These are phyloP conservation scores for Galerina sulciceps DNA, from an alignment of 768 basidiomycete genomes.

Conservation along the genomic window DNA sequence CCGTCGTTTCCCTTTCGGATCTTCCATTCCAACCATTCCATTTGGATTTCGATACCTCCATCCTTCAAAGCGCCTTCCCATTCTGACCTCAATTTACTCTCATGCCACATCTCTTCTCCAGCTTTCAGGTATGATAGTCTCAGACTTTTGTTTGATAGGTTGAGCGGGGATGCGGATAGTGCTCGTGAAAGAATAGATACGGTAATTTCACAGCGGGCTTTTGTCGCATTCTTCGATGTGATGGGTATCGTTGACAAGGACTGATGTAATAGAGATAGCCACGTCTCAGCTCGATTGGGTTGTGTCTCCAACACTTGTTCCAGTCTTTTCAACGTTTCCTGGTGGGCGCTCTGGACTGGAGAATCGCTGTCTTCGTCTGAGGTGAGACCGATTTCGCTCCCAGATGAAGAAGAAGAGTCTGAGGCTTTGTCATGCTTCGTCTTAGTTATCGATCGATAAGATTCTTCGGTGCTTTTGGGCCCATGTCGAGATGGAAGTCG, in stretches of 20 bases:
- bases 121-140: conserved; percentile 70
- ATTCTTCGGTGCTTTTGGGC: conserved; percentile 32
- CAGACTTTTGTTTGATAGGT: conserved; percentile 51
- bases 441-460: conserved; percentile 55
- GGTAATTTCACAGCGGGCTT: conserved; percentile 72
- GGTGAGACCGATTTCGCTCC: conserved; percentile 32
- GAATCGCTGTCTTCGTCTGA: conserved; percentile 41
- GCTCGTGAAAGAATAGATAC: conserved; percentile 72
- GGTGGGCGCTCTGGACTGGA: conserved; percentile 52
- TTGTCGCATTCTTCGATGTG: conserved; percentile 68
- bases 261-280: conserved; percentile 68
- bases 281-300: conserved; percentile 57
- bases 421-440: conserved; percentile 33
- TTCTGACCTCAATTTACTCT: conserved; percentile 55
- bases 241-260: conserved; percentile 65
- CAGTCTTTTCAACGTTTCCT: conserved; percentile 59
- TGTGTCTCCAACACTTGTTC: conserved; percentile 56
- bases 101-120: conserved; percentile 75
- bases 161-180: conserved; percentile 55
- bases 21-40: conserved; percentile 84
- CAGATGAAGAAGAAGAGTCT: conserved; percentile 35
- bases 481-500: conserved; percentile 52
- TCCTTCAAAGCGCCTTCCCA: conserved; percentile 65
- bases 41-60: conserved; percentile 63
- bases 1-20: conserved; percentile 52